phyloP scores from a whole-genome alignment of 2,329 filamentous ascomycete species.

The Rachicladosporium sp. region DNA sequence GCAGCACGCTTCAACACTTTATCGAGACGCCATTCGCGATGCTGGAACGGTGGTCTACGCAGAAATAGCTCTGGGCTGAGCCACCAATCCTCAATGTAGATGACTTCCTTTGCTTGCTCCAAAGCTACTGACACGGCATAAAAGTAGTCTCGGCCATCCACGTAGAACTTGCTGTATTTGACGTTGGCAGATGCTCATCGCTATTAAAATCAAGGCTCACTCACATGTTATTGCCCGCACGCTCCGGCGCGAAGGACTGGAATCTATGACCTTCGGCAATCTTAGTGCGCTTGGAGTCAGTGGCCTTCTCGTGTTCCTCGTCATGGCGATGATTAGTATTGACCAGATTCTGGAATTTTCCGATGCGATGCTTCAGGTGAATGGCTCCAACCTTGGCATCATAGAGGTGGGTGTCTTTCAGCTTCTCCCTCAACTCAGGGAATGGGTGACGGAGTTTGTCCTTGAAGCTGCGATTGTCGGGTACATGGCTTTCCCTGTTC shows the following conservation, averaged over 20 bases:
- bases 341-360: conserved; percentile 56
- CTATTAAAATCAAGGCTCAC: too few relatives aligned
- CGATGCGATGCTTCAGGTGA: conserved; percentile 50
- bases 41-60: conserved; percentile 66
- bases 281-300: conserved; percentile 64
- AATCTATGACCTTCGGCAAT: conserved; percentile 69
- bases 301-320: conserved; percentile 75
- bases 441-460: conserved; percentile 15
- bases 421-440: conserved; percentile 28
- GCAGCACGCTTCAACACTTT: conserved; percentile 76
- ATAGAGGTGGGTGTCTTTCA: conserved; percentile 33
- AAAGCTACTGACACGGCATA: conserved; percentile 82
- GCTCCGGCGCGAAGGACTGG: conserved; percentile 79
- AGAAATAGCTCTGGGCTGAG: conserved; percentile 79
- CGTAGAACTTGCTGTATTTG: conserved; percentile 66
- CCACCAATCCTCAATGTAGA: conserved; percentile 98
- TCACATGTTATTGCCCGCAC: conserved; percentile 56
- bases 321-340: conserved; percentile 88
- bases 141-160: conserved; percentile 90
- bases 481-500: too few relatives aligned
- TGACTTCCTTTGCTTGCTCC: conserved; percentile 81
- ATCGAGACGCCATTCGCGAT: conserved; percentile 80
- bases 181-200: conserved; percentile 26
- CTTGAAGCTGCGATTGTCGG: conserved; percentile 4
- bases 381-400: conserved; percentile 36